These are phyloP conservation scores for Polygonum maritimum DNA, from an alignment of 148 eudicot genomes.

Conservation along the genomic window DNA sequence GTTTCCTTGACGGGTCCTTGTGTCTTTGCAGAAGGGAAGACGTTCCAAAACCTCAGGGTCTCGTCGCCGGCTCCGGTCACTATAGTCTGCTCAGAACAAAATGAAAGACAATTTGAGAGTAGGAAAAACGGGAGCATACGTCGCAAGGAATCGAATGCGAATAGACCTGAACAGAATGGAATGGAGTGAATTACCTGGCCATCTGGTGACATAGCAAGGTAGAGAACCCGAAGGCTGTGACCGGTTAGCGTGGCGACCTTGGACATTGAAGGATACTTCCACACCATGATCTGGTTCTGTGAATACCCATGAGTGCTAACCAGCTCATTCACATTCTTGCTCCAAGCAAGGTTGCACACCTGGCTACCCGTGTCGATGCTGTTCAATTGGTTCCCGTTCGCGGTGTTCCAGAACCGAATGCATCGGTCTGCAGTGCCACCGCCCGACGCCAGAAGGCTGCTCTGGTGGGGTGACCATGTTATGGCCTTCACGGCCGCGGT, in stretches of 20 bases:
- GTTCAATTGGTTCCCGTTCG: constrained; percentile 77
- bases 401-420: constrained; percentile 93
- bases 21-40: constrained; percentile 84
- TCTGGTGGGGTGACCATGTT: constrained; percentile 97
- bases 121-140: not conserved
- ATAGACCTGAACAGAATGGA: too few relatives aligned
- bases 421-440: constrained; percentile 98
- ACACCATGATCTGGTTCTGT: constrained; percentile 96
- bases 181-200: constrained; percentile 59
- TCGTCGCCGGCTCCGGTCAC: constrained; percentile 99
- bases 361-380: constrained; percentile 91
- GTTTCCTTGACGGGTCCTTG: constrained; percentile 79
- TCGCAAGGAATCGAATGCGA: too few relatives aligned
- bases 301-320: constrained; percentile 99
- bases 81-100: constrained; percentile 49
- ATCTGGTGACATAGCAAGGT: constrained; percentile 90
- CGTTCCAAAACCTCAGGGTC: constrained; percentile 88
- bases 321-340: constrained; percentile 92
- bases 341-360: constrained; percentile 99
- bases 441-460: constrained; percentile 79
- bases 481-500: constrained; percentile 99
- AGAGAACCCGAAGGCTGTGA: constrained; percentile 84
- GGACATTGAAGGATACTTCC: constrained; percentile 87
- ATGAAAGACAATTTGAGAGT: not conserved
- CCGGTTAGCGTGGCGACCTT: constrained; percentile 99